Evolutionary conservation across 371 early-diverging fungal genomes (phyloP).

Genomic region (Furculomyces boomerangus): DNA sequence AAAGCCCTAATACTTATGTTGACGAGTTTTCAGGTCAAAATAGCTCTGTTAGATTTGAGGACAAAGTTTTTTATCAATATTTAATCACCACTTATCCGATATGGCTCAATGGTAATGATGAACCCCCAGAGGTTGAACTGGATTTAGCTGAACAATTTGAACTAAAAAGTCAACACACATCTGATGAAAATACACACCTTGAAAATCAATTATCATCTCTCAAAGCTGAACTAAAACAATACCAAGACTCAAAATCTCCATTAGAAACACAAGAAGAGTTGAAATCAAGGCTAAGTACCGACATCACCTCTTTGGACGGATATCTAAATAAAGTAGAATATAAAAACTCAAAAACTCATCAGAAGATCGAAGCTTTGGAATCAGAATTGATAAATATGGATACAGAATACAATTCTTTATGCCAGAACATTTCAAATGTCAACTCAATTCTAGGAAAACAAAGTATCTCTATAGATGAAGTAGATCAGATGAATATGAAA

Average conservation of each 20-base stretch:
- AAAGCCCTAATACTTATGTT: constrained; percentile 12
- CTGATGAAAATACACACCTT: constrained; percentile 25
- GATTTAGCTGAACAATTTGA: constrained; percentile 32
- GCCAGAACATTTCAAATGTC: constrained; percentile 20
- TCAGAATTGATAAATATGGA: constrained; percentile 15
- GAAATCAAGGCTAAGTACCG: constrained; percentile 20
- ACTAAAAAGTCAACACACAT: constrained; percentile 25
- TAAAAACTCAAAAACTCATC: constrained; percentile 28
- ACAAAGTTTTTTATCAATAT: constrained; percentile 45
- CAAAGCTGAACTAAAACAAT: constrained; percentile 24
- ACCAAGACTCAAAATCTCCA: constrained; percentile 29
- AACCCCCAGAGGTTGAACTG: constrained; percentile 32
- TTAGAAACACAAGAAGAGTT: constrained; percentile 31
- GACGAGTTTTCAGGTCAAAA: constrained; percentile 13
- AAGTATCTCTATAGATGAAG: constrained; percentile 56
- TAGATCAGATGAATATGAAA: constrained; percentile 63
- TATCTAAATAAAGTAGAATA: constrained; percentile 29
- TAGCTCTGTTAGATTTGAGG: constrained; percentile 28
- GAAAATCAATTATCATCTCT: constrained; percentile 23
- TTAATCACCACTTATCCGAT: constrained; percentile 28
- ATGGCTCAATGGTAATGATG: constrained; percentile 38
- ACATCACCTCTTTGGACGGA: constrained; percentile 27
- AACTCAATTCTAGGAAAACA: constrained; percentile 41
- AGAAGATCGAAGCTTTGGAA: constrained; percentile 12
- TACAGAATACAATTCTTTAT: constrained; percentile 12